A percentile compares a stretch with the other conserved stretches of the same genome.
Conservation (phyloP, 2,329 filamentous ascomycete species). For the Scedosporium aurantiacum region DNA sequence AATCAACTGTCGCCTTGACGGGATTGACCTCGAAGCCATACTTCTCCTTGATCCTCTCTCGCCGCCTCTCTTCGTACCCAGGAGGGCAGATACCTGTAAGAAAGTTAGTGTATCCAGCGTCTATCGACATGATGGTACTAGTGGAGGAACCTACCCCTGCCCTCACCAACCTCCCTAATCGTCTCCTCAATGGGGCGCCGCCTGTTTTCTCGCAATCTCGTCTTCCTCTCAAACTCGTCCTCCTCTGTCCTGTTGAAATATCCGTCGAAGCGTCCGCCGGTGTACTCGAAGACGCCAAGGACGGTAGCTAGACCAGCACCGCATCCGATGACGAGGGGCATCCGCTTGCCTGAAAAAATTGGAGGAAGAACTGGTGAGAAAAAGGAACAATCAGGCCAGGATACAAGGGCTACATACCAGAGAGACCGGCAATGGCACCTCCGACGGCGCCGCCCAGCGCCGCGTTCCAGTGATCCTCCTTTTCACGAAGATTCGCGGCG, state of each 20-base stretch:
- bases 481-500: slow-evolving; percentile 74
- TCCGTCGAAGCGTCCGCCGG: slow-evolving; percentile 47
- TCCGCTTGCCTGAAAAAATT: slow-evolving; percentile 29
- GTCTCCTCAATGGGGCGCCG: slow-evolving; percentile 70
- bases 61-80: slow-evolving; percentile 76
- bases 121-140: slow-evolving; percentile 6
- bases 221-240: slow-evolving; percentile 65
- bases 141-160: slow-evolving; percentile 53
- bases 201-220: slow-evolving; percentile 61
- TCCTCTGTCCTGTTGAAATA: slow-evolving; percentile 39
- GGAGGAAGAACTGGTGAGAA: slow-evolving; percentile 6
- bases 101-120: slow-evolving; percentile 7
- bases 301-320: slow-evolving; percentile 44
- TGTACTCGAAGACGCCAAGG: slow-evolving; percentile 56
- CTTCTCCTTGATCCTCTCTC: slow-evolving; percentile 69
- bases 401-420: background rate
- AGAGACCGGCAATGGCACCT: slow-evolving; percentile 55
- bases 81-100: slow-evolving; percentile 62
- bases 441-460: slow-evolving; percentile 66
- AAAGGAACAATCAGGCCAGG: background rate
- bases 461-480: slow-evolving; percentile 68
- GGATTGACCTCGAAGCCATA: slow-evolving; percentile 78
- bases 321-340: slow-evolving; percentile 61
- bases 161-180: slow-evolving; percentile 71
- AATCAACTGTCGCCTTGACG: slow-evolving; percentile 39